phyloP scores from a whole-genome alignment of 2,329 filamentous ascomycete genomes.

The Exophiala sideris region DNA sequence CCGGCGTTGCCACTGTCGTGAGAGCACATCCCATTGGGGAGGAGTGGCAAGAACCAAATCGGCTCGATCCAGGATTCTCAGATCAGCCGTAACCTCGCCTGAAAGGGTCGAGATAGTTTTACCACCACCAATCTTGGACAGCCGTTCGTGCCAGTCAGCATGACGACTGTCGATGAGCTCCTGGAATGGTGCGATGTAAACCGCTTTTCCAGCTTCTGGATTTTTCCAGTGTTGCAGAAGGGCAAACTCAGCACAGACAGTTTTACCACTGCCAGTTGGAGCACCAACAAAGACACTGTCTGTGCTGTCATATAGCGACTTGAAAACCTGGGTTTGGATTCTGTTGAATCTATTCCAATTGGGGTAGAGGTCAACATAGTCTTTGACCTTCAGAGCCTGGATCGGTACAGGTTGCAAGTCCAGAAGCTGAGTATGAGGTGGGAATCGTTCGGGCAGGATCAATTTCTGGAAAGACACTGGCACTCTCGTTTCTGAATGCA shows the following conservation, averaged over 20 bases:
- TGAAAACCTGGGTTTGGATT: constrained; percentile 95
- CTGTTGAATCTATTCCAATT: constrained; percentile 90
- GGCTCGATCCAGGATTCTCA: constrained; percentile 81
- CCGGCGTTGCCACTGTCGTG: constrained; percentile 90
- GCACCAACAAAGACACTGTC: constrained; percentile 92
- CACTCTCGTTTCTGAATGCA: constrained; percentile 93
- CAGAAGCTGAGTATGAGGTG: constrained; percentile 84
- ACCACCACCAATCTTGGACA: constrained; percentile 70
- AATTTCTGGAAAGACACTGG: constrained; percentile 94
- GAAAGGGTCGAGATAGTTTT: constrained; percentile 91
- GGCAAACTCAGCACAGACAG: constrained; percentile 92
- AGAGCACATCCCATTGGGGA: constrained; percentile 91
- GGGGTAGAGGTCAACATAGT: constrained; percentile 77
- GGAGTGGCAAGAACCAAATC: constrained; percentile 92
- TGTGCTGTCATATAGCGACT: constrained; percentile 83
- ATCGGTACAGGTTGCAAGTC: constrained; percentile 90
- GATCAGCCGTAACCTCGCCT: constrained; percentile 84
- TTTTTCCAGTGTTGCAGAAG: constrained; percentile 83
- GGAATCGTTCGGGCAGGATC: constrained; percentile 91
- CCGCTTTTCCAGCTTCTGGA: constrained; percentile 68
- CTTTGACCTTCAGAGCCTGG: constrained; percentile 78
- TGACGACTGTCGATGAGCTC: constrained; percentile 80
- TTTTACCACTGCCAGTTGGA: constrained; percentile 94
- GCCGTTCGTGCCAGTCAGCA: constrained; percentile 79
- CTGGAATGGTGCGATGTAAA: constrained; percentile 93